phyloP scores from a whole-genome alignment of 1,139 yeast species.

The Candida sanyaensis region DNA sequence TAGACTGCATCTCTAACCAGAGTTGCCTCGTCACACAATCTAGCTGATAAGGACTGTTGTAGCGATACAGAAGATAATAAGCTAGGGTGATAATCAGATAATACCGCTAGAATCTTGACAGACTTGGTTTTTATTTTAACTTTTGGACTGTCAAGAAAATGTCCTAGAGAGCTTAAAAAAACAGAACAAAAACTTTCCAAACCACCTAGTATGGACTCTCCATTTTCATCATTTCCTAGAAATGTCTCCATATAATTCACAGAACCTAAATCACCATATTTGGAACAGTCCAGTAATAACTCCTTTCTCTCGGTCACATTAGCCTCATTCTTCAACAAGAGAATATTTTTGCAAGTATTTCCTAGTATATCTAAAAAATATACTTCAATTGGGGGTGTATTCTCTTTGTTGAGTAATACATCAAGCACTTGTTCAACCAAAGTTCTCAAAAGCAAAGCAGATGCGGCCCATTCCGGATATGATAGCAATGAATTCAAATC shows the following conservation, averaged over 20 bases:
- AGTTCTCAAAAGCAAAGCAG: slow-evolving; percentile 31
- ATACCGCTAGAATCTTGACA: slow-evolving; percentile 50
- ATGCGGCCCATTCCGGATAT: slow-evolving; percentile 62
- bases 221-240: background rate
- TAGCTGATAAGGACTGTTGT: slow-evolving; percentile 50
- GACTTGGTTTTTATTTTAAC: slow-evolving; percentile 67
- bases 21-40: slow-evolving; percentile 63
- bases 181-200: slow-evolving; percentile 51
- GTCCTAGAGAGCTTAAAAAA: slow-evolving; percentile 51
- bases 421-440: slow-evolving; percentile 3
- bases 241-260: background rate
- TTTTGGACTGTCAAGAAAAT: slow-evolving; percentile 51
- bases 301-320: background rate
- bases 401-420: background rate
- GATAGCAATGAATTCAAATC: slow-evolving; percentile 54
- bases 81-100: slow-evolving; percentile 52
- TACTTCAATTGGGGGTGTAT: slow-evolving; percentile 8
- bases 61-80: slow-evolving; percentile 52
- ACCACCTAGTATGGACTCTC: no score
- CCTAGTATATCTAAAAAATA: slow-evolving; percentile 14
- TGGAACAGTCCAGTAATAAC: background rate
- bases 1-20: slow-evolving; percentile 76
- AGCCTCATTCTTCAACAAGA: background rate
- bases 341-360: slow-evolving; percentile 6
- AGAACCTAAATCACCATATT: background rate